Percentiles rank a stretch among this genome's conserved stretches.
Evolutionary conservation across 257 asterid species (phyloP).

Genomic region (Solanum pinnatisectum): DNA sequence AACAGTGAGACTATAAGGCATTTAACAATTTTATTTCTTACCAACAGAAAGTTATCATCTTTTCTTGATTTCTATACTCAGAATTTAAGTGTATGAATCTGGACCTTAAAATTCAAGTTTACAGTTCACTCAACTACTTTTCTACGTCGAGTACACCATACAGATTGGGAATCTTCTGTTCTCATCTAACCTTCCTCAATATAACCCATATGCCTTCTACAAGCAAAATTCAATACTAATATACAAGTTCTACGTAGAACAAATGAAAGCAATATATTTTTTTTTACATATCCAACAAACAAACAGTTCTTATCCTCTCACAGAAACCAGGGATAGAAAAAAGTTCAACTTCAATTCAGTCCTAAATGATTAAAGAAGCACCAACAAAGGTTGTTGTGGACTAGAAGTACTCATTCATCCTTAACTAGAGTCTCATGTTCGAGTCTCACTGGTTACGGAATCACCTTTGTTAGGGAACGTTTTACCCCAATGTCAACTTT

Average conservation of each 20-base stretch:
- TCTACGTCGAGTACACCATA: not conserved
- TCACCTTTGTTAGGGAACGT: not conserved
- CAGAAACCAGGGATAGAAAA: not conserved
- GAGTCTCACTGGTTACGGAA: rapidly evolving
- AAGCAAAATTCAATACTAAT: not conserved
- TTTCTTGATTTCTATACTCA: not conserved
- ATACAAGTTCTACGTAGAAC: not conserved
- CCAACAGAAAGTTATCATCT: not conserved
- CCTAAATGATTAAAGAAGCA: not conserved
- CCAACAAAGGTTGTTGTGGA: not conserved
- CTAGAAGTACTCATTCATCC: not conserved
- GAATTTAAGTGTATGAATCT: not conserved
- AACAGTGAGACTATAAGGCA: not conserved
- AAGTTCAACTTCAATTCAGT: not conserved
- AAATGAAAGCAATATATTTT: not conserved
- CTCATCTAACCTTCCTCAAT: not conserved
- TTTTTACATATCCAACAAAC: not conserved
- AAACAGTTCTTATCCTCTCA: not conserved
- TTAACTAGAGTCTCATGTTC: not conserved
- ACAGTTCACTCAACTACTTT: not conserved
- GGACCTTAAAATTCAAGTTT: not conserved
- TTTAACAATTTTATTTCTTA: not conserved
- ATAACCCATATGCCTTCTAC: not conserved
- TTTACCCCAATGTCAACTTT: not conserved
- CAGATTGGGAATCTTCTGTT: not conserved